These are phyloP conservation scores for Bipolaris cookei DNA, from an alignment of 2,329 filamentous ascomycete genomes.

Conservation along the genomic window DNA sequence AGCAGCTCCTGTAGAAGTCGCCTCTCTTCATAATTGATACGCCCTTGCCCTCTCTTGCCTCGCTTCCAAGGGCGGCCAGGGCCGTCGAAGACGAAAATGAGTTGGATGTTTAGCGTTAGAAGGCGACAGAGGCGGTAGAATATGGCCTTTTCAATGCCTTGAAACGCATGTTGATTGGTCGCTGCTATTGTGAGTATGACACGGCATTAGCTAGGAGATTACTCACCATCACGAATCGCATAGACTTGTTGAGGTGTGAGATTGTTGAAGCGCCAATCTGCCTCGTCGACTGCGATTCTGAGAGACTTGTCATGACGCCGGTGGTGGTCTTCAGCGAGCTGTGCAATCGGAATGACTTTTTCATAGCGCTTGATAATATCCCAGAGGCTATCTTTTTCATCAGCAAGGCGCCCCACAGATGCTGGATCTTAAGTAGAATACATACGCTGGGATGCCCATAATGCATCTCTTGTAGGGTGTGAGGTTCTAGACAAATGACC, in stretches of 20 bases:
- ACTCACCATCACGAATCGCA: constrained; percentile 45
- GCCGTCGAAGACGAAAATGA: constrained; percentile 64
- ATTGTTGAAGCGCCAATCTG: constrained; percentile 55
- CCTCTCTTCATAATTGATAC: constrained; percentile 44
- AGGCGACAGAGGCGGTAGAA: constrained; percentile 54
- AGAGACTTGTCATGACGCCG: constrained; percentile 45
- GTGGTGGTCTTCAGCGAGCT: constrained; percentile 50
- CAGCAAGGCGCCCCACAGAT: neutral
- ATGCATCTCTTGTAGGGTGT: constrained; percentile 2
- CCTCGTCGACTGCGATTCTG: constrained; percentile 53
- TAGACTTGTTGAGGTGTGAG: constrained; percentile 44
- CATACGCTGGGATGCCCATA: constrained; percentile 36
- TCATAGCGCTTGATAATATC: constrained; percentile 48
- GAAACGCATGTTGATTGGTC: constrained; percentile 42
- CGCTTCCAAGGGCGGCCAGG: constrained; percentile 52
- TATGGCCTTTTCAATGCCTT: constrained; percentile 52
- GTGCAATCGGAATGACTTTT: constrained; percentile 43
- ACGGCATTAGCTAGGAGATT: neutral
- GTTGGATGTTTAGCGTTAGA: constrained; percentile 57
- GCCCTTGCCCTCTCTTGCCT: constrained; percentile 34
- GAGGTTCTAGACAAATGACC: neutral
- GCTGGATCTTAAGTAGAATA: neutral
- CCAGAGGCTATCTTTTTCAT: constrained; percentile 40
- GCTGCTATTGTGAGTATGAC: constrained; percentile 15
- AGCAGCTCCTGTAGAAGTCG: constrained; percentile 49